phyloP scores from a whole-genome alignment of 257 asterid species.

The Przewalskia tangutica region DNA sequence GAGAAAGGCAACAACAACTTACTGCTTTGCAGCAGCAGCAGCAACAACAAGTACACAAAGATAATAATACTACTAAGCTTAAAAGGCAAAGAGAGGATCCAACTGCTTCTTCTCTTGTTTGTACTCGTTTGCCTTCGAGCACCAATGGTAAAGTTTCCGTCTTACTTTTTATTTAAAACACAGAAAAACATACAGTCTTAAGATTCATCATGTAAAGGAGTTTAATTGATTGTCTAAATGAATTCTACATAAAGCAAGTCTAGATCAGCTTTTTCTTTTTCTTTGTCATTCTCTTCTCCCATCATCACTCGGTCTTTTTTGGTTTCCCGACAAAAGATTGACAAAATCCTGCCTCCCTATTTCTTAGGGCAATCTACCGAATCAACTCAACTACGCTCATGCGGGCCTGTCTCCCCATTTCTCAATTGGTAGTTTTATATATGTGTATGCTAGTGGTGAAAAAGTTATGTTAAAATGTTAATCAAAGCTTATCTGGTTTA shows the following conservation, averaged over 20 bases:
- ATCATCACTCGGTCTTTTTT: conserved; percentile 31
- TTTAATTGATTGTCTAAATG: background rate
- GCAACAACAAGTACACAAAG: conserved; percentile 2
- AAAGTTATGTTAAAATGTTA: no score
- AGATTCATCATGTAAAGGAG: background rate
- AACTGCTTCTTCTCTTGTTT: conserved; percentile 2
- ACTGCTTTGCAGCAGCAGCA: background rate
- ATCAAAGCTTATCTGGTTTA: no score
- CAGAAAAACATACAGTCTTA: background rate
- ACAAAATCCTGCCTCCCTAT: background rate
- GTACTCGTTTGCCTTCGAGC: conserved; percentile 1
- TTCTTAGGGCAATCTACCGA: no score
- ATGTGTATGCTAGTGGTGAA: no score
- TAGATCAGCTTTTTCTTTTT: conserved; percentile 17
- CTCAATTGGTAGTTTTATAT: no score
- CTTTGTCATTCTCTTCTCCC: background rate
- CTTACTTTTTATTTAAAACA: background rate
- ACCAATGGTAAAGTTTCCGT: background rate
- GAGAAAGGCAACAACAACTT: conserved; percentile 40
- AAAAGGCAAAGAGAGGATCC: conserved; percentile 27
- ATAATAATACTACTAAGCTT: background rate
- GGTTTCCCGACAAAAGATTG: background rate
- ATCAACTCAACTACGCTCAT: no score
- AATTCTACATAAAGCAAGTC: background rate
- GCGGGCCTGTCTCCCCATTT: background rate